Evolutionary conservation across 192 early-diverging fungal genomes (phyloP), one percentile per base, ranked within the genome.

Genomic region (Coemansia sp.): DNA sequence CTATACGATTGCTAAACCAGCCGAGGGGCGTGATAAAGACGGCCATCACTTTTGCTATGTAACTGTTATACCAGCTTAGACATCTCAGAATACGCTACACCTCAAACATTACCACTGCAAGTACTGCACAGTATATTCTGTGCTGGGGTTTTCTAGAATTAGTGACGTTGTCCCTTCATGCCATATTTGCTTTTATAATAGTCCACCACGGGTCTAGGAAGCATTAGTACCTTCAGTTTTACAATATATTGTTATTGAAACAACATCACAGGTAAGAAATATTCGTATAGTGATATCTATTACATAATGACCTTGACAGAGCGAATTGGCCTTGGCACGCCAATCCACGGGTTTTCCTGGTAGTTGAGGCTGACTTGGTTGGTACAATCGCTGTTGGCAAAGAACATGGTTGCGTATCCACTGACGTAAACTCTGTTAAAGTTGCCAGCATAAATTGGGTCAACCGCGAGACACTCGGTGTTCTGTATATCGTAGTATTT

Each of bases 41-140:
- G 50, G 50, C 50, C 28, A 26, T 28, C 50, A 52, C 50, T 52
- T 52, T 52, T 52, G 50, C 50, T 52, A 52, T 11, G 26, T 52
- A 28, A 52, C 50, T 3, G 9, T 52, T 28, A 52, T 11, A 28
- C 50, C 50, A 52, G 50, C 23, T 28, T 47, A 47, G 46, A 8
- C n/a, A 47, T 9, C 1, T 1, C 8, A 9, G 35, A 37, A 37
- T 37, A 8, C 7, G 35, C 35, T 6, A 7, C 38, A 14, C 14
- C 16, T 16, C 42, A 43, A 43, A 14, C 42, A 43, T 2, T 43
- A 8, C 42, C 3, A 43, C 17, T 8, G 35, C 35, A 37, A 37
- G 35, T 37, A 37, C 6, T 37, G 8, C 35, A 8, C 35, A 7
- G 6, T 6, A 37, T 37, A 9, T 37, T 8, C 8, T 26, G 26